phyloP scores from a whole-genome alignment of 2,329 filamentous ascomycete species.

The Ceratocystis smalleyi region DNA sequence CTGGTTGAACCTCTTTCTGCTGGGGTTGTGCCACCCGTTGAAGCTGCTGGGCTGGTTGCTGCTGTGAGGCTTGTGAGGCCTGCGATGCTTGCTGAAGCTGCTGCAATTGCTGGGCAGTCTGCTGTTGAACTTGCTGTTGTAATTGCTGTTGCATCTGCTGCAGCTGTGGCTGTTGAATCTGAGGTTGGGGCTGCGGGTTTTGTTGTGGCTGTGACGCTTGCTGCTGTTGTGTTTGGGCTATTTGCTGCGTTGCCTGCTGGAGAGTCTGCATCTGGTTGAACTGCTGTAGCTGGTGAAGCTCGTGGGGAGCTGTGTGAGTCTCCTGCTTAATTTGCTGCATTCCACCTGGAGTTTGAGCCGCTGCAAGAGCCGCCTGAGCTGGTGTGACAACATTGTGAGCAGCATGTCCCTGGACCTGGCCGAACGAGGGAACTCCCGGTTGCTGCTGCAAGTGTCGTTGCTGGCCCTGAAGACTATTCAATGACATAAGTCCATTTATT shows the following conservation, averaged over 20 bases:
- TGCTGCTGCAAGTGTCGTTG: constrained; percentile 19
- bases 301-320: constrained; percentile 8
- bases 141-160: constrained; percentile 18
- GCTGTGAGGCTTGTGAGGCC: background rate
- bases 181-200: constrained; percentile 10
- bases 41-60: background rate
- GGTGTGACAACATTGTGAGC: constrained; percentile 19
- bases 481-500: constrained; percentile 13
- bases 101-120: constrained; percentile 12
- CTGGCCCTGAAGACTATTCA: constrained; percentile 18
- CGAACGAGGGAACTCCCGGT: constrained; percentile 23
- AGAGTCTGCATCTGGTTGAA: constrained; percentile 21
- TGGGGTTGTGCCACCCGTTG: background rate
- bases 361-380: constrained; percentile 17
- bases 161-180: constrained; percentile 17
- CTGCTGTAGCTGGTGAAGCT: constrained; percentile 20
- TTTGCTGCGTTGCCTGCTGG: constrained; percentile 22
- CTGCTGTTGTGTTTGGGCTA: constrained; percentile 6
- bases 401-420: constrained; percentile 20
- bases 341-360: background rate
- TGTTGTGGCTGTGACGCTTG: constrained; percentile 15
- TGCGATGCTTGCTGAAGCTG: constrained; percentile 11
- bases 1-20: background rate
- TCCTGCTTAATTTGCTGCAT: constrained; percentile 6
- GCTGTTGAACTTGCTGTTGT: constrained; percentile 14